Evolutionary conservation across 2,329 filamentous ascomycete genomes (phyloP), one percentile per base, ranked within the genome.

Genomic region (Colletotrichum magnum): DNA sequence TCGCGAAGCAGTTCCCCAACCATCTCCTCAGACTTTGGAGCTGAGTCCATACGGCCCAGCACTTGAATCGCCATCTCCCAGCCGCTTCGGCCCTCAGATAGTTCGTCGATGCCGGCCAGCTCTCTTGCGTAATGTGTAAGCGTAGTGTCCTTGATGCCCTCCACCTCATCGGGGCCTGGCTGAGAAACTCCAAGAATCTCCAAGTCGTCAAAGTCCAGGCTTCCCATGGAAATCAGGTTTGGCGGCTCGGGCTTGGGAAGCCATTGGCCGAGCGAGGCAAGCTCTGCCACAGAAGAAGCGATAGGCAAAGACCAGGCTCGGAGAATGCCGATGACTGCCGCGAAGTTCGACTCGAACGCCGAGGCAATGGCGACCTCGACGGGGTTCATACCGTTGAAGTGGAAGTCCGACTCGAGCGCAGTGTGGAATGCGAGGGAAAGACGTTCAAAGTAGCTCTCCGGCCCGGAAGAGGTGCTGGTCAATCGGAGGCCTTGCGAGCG

Each of bases 51-150:
- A 62, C 95, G 90, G 10, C 93, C 93, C 53, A 98, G 85, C 12
- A 97, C 88, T 69, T 94, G 90, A 51, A 98, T 90, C 0, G 94
- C 93, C 76, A 98, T 82, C 81, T 98, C 94, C 95, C 95, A 98
- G 9, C 95, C 95, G 74, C 95, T 91, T 45, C 87, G 84, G 15
- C 80, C 76, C 3, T 81, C 74, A 1, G 81, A 81, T 54, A 90
- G 77, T 24, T 85, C 82, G 62, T 87, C 84, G 70, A 86, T 85
- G 69, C 85, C 86, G 39, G 92, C 85, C 21, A 95, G 78, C 26
- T 88, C 86, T 58, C 90, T 86, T 0, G 95, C 93, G 78, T 97
- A 98, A 56, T 89, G 83, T 6, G 91, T 87, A 6, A 98, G 85
- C 4, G 95, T 89, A 41, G 92, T 90, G 77, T 98, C 94, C 77